These are phyloP conservation scores for Cyclospora cayetanensis DNA, from an alignment of 169 alveolate genomes.

Conservation along the genomic window DNA sequence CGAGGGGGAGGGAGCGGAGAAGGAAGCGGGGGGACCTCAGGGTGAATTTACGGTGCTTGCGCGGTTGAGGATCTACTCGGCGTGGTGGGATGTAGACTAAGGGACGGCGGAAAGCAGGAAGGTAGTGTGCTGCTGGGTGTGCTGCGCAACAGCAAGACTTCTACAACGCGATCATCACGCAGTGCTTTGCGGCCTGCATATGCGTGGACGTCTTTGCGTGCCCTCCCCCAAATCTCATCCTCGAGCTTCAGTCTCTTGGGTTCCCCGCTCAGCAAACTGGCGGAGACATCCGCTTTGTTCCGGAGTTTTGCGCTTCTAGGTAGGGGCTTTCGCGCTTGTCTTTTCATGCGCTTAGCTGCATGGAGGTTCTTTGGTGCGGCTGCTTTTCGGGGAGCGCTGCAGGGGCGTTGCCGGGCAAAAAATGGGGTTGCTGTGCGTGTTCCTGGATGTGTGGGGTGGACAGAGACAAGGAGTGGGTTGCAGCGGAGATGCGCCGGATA, in stretches of 20 bases:
- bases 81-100: too few relatives aligned
- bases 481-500: slow-evolving; percentile 44
- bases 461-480: slow-evolving; percentile 66
- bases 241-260: slow-evolving; percentile 54
- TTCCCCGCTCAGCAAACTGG: slow-evolving; percentile 52
- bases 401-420: too few relatives aligned
- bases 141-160: slow-evolving; percentile 44
- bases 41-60: too few relatives aligned
- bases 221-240: slow-evolving; percentile 35
- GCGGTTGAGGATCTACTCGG: too few relatives aligned
- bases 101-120: too few relatives aligned
- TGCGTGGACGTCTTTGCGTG: slow-evolving; percentile 47
- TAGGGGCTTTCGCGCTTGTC: background rate
- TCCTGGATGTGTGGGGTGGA: background rate
- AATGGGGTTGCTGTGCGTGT: too few relatives aligned
- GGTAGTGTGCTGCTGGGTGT: too few relatives aligned
- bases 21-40: too few relatives aligned
- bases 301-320: slow-evolving; percentile 55
- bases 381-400: too few relatives aligned
- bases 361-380: background rate
- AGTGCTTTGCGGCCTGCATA: slow-evolving; percentile 33
- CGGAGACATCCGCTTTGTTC: slow-evolving; percentile 49
- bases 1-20: too few relatives aligned
- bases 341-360: background rate
- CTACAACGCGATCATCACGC: slow-evolving; percentile 23